Evolutionary conservation across 2,329 filamentous ascomycete species (phyloP).

Genomic region (Rhynchosporium secalis): DNA sequence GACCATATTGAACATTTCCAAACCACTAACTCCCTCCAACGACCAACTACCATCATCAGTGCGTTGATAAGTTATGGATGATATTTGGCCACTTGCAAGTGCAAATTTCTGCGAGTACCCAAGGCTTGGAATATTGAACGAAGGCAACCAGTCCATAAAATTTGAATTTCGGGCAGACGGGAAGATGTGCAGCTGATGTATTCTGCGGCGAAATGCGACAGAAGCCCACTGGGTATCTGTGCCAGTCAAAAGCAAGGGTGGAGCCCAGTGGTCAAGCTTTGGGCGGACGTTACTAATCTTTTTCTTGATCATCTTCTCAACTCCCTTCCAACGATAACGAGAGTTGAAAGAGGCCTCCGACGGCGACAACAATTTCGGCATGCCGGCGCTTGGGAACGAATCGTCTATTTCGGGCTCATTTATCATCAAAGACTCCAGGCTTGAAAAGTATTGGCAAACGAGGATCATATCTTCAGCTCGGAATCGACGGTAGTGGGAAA

Average conservation of each 20-base stretch:
- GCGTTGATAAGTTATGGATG: background rate
- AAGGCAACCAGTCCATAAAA: constrained; percentile 9
- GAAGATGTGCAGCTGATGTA: background rate
- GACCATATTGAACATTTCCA: background rate
- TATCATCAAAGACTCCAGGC: background rate
- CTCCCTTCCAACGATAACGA: background rate
- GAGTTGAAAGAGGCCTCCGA: background rate
- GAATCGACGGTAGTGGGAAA: background rate
- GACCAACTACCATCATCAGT: background rate
- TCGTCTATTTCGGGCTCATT: background rate
- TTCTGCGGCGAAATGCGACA: background rate
- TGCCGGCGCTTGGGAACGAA: background rate
- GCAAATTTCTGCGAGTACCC: background rate
- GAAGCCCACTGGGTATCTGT: constrained; percentile 5
- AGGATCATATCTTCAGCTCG: background rate
- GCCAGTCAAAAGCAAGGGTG: constrained; percentile 5
- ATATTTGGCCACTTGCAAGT: background rate
- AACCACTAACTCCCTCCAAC: background rate
- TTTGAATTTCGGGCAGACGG: background rate
- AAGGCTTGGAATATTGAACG: background rate
- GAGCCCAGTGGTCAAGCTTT: constrained; percentile 1
- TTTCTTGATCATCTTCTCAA: background rate
- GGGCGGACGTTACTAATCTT: background rate
- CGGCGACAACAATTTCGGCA: background rate
- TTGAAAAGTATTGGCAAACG: constrained; percentile 7